Base-by-base conservation (phyloP, 2,329 filamentous ascomycete species). In the Epichloe aotearoae region DNA sequence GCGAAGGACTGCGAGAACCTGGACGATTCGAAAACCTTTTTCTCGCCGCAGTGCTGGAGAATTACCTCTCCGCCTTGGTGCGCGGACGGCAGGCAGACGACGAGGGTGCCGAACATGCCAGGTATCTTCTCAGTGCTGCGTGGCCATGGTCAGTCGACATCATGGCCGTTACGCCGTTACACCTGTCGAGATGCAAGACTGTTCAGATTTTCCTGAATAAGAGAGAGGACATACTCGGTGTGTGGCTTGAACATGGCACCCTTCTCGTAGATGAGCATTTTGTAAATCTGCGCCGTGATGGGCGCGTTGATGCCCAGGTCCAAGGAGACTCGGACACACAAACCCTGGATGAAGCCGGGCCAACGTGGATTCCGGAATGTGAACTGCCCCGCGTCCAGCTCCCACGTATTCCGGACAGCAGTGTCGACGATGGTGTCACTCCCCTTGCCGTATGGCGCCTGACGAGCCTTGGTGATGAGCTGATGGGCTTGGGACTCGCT, bases 101-200 rank as follows among this genome's bases (percentile, higher is more conserved):
- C 65, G 2, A 79, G 61, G 0, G 71, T 77, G 3, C 71, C 75
- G 53, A 79, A 67, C 69, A 75, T 75, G 17, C 68, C 66, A 0
- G 68, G 66, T 0, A 61, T 64, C 46, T 74, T 75, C 53, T 75
- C 70, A 0, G 66, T 71, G 57, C 67, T 69, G 20, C 2, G 5
- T 33, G 8, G 12, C 10, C 10, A 52, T 8, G 3, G 14, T 55
- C 6, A 53, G 40, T 40, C 38, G 26, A n/a, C 37, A 19, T 38
- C 14, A 41, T 36, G 12, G n/a, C 15, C 19, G 15, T 14, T 43
- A 30, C 6, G 44, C 15, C n/a, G 26, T 10, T 30, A 30, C 26
- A 10, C 26, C 8, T 30, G 26, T 30, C 26, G 26, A 30, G 26
- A 30, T 8, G 26, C 26, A 26, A 26, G 26, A 26, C 26, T 26